A percentile compares a stretch with the other conserved stretches of the same genome.
phyloP scores from a whole-genome alignment of 2,329 filamentous ascomycete genomes.

The Trichoderma atroviride region DNA sequence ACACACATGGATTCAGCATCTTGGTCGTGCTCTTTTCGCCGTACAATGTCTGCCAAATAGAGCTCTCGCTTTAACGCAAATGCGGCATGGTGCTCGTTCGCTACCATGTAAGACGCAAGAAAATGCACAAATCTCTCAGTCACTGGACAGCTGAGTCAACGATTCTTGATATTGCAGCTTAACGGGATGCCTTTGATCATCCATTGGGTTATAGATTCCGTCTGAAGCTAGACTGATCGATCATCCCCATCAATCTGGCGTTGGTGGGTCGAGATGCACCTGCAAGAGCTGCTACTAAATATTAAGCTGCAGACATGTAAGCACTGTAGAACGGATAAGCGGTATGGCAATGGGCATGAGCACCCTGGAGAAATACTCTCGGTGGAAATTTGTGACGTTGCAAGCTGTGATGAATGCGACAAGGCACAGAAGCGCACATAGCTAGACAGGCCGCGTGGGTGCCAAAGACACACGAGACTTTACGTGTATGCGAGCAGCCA shows the following conservation, averaged over 20 bases:
- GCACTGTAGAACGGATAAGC: neutral
- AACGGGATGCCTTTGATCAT: neutral
- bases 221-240: neutral
- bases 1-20: too few relatives aligned
- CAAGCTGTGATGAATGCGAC: neutral
- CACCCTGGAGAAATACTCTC: neutral
- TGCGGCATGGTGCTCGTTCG: too few relatives aligned
- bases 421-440: neutral
- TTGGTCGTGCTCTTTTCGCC: too few relatives aligned
- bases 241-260: too few relatives aligned
- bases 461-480: too few relatives aligned
- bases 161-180: neutral
- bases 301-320: neutral
- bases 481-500: too few relatives aligned
- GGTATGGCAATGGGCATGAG: neutral
- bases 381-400: neutral
- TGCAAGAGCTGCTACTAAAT: neutral
- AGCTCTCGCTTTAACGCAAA: neutral
- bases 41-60: neutral
- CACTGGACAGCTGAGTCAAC: neutral
- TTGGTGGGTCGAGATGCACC: neutral
- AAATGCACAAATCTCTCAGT: neutral
- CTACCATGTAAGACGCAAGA: neutral
- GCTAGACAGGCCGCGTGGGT: too few relatives aligned
- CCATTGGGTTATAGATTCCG: neutral